Evolutionary conservation across 2,329 filamentous ascomycete genomes (phyloP).

Genomic region (Neurospora sp.): DNA sequence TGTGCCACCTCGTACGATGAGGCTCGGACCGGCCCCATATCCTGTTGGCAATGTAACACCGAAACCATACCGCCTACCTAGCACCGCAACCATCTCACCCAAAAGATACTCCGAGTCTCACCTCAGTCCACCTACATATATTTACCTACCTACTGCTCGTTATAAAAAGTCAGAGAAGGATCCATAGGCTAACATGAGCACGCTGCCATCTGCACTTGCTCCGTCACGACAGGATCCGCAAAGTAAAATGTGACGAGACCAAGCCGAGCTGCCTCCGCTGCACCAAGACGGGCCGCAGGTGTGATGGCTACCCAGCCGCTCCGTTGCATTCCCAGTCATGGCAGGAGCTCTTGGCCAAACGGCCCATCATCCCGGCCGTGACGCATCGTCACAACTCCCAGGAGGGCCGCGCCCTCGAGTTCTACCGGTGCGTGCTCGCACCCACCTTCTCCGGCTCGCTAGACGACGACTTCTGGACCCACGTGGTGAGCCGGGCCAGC

Average conservation of each 20-base stretch:
- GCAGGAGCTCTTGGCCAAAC: conserved; percentile 9
- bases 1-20: background rate
- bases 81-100: background rate
- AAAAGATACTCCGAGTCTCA: background rate
- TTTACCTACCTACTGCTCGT: background rate
- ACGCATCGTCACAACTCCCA: conserved; percentile 10
- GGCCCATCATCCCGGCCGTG: conserved; percentile 8
- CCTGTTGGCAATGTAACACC: background rate
- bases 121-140: background rate
- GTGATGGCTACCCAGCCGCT: conserved; percentile 19
- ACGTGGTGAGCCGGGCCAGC: conserved; percentile 19
- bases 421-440: conserved; percentile 11
- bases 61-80: background rate
- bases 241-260: conserved; percentile 24
- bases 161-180: background rate
- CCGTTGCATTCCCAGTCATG: conserved; percentile 3
- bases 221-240: conserved; percentile 17
- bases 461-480: conserved; percentile 22
- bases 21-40: background rate
- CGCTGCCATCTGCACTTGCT: background rate
- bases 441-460: conserved; percentile 11
- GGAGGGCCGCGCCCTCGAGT: conserved; percentile 11
- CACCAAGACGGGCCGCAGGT: conserved; percentile 21
- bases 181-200: background rate
- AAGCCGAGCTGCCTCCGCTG: conserved; percentile 22